Conservation (phyloP, 129 eudicot species). For the Arctium minus region DNA sequence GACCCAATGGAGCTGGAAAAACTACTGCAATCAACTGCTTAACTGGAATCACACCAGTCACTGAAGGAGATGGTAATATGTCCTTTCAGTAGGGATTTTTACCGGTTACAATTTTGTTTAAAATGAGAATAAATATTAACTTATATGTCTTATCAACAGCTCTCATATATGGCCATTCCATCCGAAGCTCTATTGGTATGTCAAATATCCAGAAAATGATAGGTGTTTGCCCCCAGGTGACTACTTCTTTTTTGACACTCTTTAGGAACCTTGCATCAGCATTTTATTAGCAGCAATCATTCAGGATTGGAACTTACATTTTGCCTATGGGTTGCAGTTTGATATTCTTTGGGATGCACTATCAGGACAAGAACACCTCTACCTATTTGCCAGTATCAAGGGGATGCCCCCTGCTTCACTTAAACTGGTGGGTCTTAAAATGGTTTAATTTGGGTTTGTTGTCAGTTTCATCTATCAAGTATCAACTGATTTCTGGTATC, state of each 20-base stretch:
- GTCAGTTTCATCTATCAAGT: not conserved
- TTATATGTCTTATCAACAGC: conserved; percentile 44
- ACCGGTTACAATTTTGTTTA: not conserved
- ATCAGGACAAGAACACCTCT: conserved; percentile 91
- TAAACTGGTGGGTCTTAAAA: conserved; percentile 34
- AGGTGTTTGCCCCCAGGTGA: conserved; percentile 94
- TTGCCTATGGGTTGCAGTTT: conserved; percentile 48
- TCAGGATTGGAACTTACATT: conserved; percentile 12
- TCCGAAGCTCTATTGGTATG: conserved; percentile 82
- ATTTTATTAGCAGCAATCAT: not conserved
- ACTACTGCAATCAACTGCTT: conserved; percentile 90
- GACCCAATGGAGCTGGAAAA: conserved; percentile 99
- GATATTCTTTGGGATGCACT: conserved; percentile 93
- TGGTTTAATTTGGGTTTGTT: conserved; percentile 2
- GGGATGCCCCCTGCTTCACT: conserved; percentile 69
- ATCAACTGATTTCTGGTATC: not conserved
- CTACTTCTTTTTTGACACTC: conserved; percentile 7
- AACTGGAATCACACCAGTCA: conserved; percentile 90
- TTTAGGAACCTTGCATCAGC: not conserved
- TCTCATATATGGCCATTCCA: conserved; percentile 69
- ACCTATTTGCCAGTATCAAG: conserved; percentile 86
- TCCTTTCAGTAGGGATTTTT: not conserved
- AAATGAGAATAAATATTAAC: not conserved
- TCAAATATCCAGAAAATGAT: conserved; percentile 87
- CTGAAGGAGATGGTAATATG: conserved; percentile 87